A percentile compares a stretch with the other conserved stretches of the same genome.
These are phyloP conservation scores for Babesia ovis DNA, from an alignment of 169 alveolate species.

Conservation along the genomic window DNA sequence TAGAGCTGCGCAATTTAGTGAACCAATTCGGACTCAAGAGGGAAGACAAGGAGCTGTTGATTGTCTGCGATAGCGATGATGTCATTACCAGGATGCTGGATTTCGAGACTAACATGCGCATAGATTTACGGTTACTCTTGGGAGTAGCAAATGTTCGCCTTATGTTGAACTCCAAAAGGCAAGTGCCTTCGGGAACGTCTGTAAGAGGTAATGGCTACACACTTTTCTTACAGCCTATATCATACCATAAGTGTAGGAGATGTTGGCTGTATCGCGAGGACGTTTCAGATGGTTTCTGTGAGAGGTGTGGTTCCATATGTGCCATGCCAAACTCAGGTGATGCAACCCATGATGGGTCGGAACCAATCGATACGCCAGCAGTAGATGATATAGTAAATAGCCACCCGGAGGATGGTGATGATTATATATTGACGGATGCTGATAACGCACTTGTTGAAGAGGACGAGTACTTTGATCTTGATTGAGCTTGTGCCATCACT, in stretches of 20 bases:
- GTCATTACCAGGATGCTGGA: not conserved
- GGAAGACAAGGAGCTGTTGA: constrained; percentile 17
- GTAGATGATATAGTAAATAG: too few relatives aligned
- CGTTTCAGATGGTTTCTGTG: constrained; percentile 48
- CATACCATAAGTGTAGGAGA: constrained; percentile 48
- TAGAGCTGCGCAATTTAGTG: constrained; percentile 10
- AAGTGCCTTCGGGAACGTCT: not conserved
- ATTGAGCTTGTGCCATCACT: too few relatives aligned
- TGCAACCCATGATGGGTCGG: not conserved
- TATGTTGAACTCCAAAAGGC: not conserved
- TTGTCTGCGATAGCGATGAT: constrained; percentile 10
- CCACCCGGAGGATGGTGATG: not conserved
- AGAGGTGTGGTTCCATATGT: constrained; percentile 23
- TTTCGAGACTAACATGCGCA: constrained; percentile 3
- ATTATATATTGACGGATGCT: not conserved
- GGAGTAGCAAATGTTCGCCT: constrained; percentile 45
- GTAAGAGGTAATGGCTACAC: constrained; percentile 10
- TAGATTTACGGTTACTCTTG: constrained; percentile 40
- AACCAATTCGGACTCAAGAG: not conserved
- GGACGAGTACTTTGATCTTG: not conserved
- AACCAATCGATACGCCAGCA: not conserved
- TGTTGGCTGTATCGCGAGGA: constrained; percentile 65
- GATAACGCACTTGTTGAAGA: not conserved
- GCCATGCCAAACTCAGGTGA: not conserved
- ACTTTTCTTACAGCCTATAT: not conserved